Percentiles rank a stretch among this genome's conserved stretches.
Evolutionary conservation across 129 eudicot genomes (phyloP).

Genomic region (Tagetes patula): DNA sequence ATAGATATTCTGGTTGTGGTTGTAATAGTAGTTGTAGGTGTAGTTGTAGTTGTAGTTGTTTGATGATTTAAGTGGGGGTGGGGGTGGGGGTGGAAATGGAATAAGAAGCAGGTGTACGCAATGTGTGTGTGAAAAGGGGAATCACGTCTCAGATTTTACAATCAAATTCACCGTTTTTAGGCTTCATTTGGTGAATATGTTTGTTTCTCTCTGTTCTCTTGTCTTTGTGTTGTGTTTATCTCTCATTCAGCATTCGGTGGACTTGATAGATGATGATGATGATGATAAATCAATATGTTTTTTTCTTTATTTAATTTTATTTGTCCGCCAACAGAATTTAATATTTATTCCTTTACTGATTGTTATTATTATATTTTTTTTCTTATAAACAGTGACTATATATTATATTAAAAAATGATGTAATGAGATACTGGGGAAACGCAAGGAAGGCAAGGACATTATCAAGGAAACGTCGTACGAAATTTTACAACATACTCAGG

Average conservation of each 20-base stretch:
- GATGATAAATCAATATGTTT: slow-evolving; percentile 8
- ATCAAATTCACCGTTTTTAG: slow-evolving; percentile 7
- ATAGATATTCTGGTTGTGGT: slow-evolving; percentile 5
- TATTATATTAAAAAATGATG: no score
- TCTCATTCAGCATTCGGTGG: slow-evolving; percentile 12
- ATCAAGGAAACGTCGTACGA: no score
- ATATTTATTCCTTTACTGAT: no score
- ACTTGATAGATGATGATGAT: background rate
- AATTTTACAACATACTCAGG: no score
- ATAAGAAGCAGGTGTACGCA: slow-evolving; percentile 18
- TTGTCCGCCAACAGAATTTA: no score
- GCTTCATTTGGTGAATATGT: no score
- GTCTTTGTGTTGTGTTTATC: slow-evolving; percentile 23
- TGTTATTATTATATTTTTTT: no score
- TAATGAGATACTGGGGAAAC: no score
- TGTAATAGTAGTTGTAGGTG: slow-evolving; percentile 12
- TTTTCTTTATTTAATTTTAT: background rate
- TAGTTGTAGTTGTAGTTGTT: slow-evolving; percentile 15
- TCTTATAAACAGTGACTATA: no score
- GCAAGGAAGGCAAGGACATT: no score
- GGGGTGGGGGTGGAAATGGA: background rate
- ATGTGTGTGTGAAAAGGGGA: slow-evolving; percentile 26
- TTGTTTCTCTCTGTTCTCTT: no score
- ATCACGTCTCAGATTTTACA: background rate
- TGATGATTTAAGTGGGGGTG: slow-evolving; percentile 23